Evolutionary conservation across 129 eudicot species (phyloP), one percentile per base, ranked within the genome.

Genomic region (Pittosporum tobira): DNA sequence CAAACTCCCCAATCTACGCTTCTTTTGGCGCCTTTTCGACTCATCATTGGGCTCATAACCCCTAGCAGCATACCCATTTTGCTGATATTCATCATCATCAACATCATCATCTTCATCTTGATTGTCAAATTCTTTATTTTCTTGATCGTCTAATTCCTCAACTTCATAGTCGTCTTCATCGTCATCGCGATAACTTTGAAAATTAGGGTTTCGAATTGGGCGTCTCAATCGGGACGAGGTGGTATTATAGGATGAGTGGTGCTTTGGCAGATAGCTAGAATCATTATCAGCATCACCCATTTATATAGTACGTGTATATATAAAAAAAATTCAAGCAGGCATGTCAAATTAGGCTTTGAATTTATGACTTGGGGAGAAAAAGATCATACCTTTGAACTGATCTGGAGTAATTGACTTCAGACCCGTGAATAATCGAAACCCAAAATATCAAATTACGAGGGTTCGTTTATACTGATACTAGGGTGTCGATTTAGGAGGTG

Each of bases 21-120:
- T 80, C 83, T 82, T 89, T 24, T 76, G 80, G 44, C 74, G 84
- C 29, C 87, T 59, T 46, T 81, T 70, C 54, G 85, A 18, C 21
- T 81, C 91, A 30, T 71, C 80, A 48, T 75, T 79, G 49, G 59
- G 31, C 12, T 37, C 83, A 20, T 67, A 62, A 44, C 53, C 74
- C 65, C 70, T 52, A 38, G 48, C 61, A 3, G n/a, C 61, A 44
- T 71, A 62, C 25, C 81, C 82, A 28, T 70, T 74, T 20, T 51
- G 56, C 45, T 61, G 56, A 25, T 67, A 60, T 15, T 66, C 63
- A 2, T 40, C 61, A 12, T 62, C 76, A 25, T 48, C 67, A 10
- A 19, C 52, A 3, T 58, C 48, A 1, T 42, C 63, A 2, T 58
- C 63, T 0, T 48, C 67, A 4, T 70, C 78, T 1, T 77, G 70